Percentiles rank a stretch among this genome's conserved stretches.
Evolutionary conservation across 257 asterid species (phyloP).

Genomic region (Echium plantagineum): DNA sequence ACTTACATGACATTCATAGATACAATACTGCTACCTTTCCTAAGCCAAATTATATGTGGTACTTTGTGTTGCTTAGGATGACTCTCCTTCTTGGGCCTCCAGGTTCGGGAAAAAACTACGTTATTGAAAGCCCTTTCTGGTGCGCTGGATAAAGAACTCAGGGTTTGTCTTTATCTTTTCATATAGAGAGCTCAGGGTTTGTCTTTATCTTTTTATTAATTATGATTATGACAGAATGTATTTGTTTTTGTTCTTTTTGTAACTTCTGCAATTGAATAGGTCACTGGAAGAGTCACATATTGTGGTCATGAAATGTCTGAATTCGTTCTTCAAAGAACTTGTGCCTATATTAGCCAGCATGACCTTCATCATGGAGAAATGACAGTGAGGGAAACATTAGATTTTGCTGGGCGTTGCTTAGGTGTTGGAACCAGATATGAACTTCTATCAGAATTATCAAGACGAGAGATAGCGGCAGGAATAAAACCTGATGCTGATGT

Average conservation of each 20-base stretch:
- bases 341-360: conserved; percentile 81
- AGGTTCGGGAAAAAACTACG: conserved; percentile 79
- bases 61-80: conserved; percentile 40
- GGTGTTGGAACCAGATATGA: conserved; percentile 90
- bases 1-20: too few relatives aligned
- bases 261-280: conserved; percentile 24
- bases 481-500: conserved; percentile 84
- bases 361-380: conserved; percentile 91
- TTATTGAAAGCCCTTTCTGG: conserved; percentile 80
- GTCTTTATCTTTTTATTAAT: background rate
- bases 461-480: conserved; percentile 74
- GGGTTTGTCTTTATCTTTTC: conserved; percentile 12
- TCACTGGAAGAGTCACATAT: conserved; percentile 56
- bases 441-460: conserved; percentile 62
- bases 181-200: conserved; percentile 32
- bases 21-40: too few relatives aligned
- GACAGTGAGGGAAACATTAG: conserved; percentile 81
- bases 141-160: conserved; percentile 43
- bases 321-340: conserved; percentile 79
- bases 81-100: conserved; percentile 99
- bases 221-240: background rate
- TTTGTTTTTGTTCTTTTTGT: background rate
- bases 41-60: background rate
- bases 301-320: conserved; percentile 83
- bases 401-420: conserved; percentile 83